Evolutionary conservation across 2,329 filamentous ascomycete species (phyloP), one percentile per base, ranked within the genome.

Genomic region (Botrytis galanthina): DNA sequence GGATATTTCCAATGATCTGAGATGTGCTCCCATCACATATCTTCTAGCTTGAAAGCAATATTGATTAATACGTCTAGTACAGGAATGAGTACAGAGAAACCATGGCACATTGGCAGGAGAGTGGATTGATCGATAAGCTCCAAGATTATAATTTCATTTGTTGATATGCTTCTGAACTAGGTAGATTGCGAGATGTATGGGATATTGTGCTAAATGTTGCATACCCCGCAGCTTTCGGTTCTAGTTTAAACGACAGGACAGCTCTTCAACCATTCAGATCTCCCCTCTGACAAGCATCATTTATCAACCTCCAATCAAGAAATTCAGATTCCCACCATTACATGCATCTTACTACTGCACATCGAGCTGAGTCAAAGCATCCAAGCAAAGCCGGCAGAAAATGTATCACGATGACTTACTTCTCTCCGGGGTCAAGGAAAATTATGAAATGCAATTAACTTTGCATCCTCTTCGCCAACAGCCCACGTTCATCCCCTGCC

Each of bases 211-310:
- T 57, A 18, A 60, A 69, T 57, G 54, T 69, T 72, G 71, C 71
- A 61, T 72, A 72, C 71, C 71, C 71, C 71, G 71, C 71, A 72
- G 66, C 48, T 59, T 60, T 69, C 66, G 66, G n/a, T 69, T 69
- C 66, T 60, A 64, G 16, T 72, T 68, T 69, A 72, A 69, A 69
- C 71, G 63, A 72, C 71, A 54, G 35, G 14, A 72, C 71, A 69
- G 26, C 51, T 59, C 51, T 72, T 72, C 39, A 29, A 61, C 71
- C 71, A 72, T 48, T 72, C 51, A 72, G 63, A 48, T 48, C 32
- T 72, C 42, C 10, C 32, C 63, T 60, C 44, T 37, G 51, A 48
- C 48, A 32, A 68, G 46, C 51, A 46, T 22, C 62, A 59, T 72
- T 69, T 72, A 48, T 16, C 18, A 63, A 39, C 66, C 26, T 64